phyloP scores from a whole-genome alignment of 345 rosid genomes.

The Carallia brachiata region DNA sequence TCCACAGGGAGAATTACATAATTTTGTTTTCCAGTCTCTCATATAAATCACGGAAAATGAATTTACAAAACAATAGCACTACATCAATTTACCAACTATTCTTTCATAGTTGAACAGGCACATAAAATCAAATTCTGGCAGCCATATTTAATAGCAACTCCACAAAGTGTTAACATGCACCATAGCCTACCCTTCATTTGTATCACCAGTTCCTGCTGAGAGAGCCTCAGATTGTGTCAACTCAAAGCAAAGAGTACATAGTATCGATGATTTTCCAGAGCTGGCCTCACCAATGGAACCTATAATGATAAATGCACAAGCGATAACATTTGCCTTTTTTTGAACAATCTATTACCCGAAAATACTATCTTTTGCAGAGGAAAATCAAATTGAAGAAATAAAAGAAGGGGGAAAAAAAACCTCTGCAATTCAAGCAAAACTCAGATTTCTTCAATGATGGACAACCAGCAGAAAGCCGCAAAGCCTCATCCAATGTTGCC shows the following conservation, averaged over 20 bases:
- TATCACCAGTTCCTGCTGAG: slow-evolving; percentile 27
- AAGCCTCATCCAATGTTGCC: slow-evolving; percentile 55
- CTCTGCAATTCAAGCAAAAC: slow-evolving; percentile 84
- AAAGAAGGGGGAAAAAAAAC: slow-evolving; percentile 30
- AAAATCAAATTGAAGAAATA: not conserved
- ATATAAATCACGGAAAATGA: not conserved
- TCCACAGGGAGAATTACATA: not conserved
- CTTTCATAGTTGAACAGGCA: no score
- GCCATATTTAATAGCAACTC: no score
- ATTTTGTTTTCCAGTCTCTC: not conserved
- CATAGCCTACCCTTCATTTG: slow-evolving; percentile 34
- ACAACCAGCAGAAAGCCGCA: slow-evolving; percentile 46
- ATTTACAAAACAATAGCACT: slow-evolving; percentile 1
- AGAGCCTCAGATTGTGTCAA: slow-evolving; percentile 32
- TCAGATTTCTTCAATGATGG: slow-evolving; percentile 46
- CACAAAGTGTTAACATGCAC: not conserved
- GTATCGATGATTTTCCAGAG: slow-evolving; percentile 35
- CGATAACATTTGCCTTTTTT: no score
- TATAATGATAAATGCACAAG: slow-evolving; percentile 24
- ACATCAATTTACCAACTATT: not conserved
- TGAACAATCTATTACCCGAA: not conserved
- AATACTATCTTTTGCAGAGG: not conserved
- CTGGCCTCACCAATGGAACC: slow-evolving; percentile 34
- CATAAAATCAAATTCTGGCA: not conserved
- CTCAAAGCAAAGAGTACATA: slow-evolving; percentile 59